Conservation (phyloP, 2,329 filamentous ascomycete genomes). For the Botrytis medusae region DNA sequence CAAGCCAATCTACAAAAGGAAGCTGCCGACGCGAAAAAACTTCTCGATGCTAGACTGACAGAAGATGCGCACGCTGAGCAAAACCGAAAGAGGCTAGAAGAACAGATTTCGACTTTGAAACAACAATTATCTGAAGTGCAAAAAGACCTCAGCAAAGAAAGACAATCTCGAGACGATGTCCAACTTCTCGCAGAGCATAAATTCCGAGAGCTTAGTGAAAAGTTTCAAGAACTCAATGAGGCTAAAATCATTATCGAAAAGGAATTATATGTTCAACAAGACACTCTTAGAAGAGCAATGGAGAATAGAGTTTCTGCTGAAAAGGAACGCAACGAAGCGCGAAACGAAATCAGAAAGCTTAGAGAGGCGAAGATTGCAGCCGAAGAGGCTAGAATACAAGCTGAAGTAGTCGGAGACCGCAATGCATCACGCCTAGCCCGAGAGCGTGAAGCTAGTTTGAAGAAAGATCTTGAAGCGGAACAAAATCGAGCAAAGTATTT, state of each 20-base stretch:
- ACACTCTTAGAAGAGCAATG: constrained; percentile 80
- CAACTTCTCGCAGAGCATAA: constrained; percentile 89
- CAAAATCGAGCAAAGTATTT: constrained; percentile 74
- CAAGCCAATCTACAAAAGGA: constrained; percentile 84
- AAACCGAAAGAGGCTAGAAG: constrained; percentile 78
- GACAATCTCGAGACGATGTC: constrained; percentile 92
- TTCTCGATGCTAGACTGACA: constrained; percentile 84
- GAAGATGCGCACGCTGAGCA: constrained; percentile 84
- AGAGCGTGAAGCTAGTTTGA: constrained; percentile 75
- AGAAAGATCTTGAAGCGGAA: constrained; percentile 77
- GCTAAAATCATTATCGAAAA: constrained; percentile 98
- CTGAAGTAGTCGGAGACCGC: constrained; percentile 77
- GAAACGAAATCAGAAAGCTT: constrained; percentile 78
- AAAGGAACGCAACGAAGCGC: constrained; percentile 84
- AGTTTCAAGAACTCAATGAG: constrained; percentile 84
- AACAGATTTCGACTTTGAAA: constrained; percentile 86
- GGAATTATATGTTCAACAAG: constrained; percentile 93
- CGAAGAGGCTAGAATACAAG: constrained; percentile 81
- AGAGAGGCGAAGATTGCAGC: constrained; percentile 80
- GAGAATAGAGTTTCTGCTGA: constrained; percentile 80
- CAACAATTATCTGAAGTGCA: constrained; percentile 80
- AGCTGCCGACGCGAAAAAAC: constrained; percentile 79
- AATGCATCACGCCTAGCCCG: constrained; percentile 74
- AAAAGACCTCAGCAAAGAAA: constrained; percentile 84
- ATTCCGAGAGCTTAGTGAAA: constrained; percentile 75